phyloP scores from a whole-genome alignment of 257 asterid genomes.

The Phtheirospermum japonicum region DNA sequence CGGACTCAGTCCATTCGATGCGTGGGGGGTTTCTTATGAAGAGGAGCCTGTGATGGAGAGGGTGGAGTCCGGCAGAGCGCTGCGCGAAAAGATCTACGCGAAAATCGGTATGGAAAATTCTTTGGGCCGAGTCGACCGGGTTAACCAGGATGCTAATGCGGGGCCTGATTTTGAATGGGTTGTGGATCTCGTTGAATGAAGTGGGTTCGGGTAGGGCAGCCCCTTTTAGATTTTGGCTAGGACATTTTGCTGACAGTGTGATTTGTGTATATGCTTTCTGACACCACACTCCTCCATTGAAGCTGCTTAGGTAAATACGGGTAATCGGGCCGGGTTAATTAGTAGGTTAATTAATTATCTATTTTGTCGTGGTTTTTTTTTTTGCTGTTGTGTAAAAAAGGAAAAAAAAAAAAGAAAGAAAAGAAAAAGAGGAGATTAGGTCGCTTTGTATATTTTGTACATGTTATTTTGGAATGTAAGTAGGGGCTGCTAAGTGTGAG shows the following conservation, averaged over 20 bases:
- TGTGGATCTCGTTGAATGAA: constrained; percentile 17
- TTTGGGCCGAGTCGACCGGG: constrained; percentile 45
- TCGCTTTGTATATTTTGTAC: constrained; percentile 1
- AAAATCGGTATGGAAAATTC: constrained; percentile 78
- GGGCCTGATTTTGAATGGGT: constrained; percentile 32
- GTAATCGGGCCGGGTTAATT: constrained; percentile 25
- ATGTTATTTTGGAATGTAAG: not conserved
- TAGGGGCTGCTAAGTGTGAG: not conserved
- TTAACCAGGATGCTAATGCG: constrained; percentile 22
- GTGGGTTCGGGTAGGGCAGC: constrained; percentile 24
- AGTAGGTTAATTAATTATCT: constrained; percentile 25
- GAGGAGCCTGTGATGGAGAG: constrained; percentile 83
- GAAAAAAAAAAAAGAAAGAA: not conserved
- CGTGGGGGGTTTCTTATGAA: constrained; percentile 41
- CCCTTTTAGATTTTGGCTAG: not conserved
- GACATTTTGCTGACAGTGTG: not conserved
- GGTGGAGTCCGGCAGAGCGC: constrained; percentile 74
- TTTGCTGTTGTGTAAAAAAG: too few relatives aligned
- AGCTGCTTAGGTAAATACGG: constrained; percentile 22
- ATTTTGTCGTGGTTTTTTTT: constrained; percentile 24
- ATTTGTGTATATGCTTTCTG: constrained; percentile 24
- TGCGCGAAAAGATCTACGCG: constrained; percentile 67
- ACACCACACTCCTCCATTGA: constrained; percentile 28
- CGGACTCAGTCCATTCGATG: constrained; percentile 41
- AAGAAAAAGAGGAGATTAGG: not conserved